Evolutionary conservation across 306 rosid species (phyloP).

Genomic region (Adenanthera pavonina): DNA sequence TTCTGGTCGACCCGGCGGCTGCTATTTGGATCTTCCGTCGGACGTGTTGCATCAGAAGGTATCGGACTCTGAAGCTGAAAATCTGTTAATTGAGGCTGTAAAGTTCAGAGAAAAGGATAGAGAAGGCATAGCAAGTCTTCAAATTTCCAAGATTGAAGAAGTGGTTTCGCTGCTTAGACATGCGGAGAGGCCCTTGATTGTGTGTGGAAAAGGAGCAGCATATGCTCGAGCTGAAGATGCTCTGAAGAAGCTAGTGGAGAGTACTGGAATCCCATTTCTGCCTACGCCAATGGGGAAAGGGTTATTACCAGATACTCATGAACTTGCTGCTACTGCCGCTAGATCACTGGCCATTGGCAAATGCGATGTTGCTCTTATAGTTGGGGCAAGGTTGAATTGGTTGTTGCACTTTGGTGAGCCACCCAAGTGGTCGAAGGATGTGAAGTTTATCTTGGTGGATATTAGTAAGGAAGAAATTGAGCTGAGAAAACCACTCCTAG

Average conservation of each 20-base stretch:
- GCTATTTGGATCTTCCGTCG: constrained; percentile 84
- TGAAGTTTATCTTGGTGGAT: constrained; percentile 85
- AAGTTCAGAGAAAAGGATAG: not conserved
- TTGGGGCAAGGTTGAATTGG: constrained; percentile 94
- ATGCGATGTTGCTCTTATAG: constrained; percentile 88
- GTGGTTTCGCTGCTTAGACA: constrained; percentile 61
- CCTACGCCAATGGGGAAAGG: constrained; percentile 99
- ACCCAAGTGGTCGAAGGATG: constrained; percentile 90
- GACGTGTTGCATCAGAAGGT: constrained; percentile 80
- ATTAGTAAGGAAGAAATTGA: constrained; percentile 73
- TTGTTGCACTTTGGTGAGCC: constrained; percentile 90
- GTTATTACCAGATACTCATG: constrained; percentile 75
- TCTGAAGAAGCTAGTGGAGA: constrained; percentile 67
- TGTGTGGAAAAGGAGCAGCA: constrained; percentile 95
- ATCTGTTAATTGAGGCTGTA: constrained; percentile 52
- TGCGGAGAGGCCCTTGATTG: constrained; percentile 84
- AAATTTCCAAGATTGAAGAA: constrained; percentile 48
- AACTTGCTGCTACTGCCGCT: constrained; percentile 88
- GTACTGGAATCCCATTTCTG: constrained; percentile 85
- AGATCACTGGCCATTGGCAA: constrained; percentile 87
- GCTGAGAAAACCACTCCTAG: constrained; percentile 79
- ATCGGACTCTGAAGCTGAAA: constrained; percentile 63
- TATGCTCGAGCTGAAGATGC: constrained; percentile 72
- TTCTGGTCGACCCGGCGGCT: constrained; percentile 82
- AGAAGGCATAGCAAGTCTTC: constrained; percentile 10